phyloP scores from a whole-genome alignment of 352 stramenopile genomes.

The Blastocystis sp. region DNA sequence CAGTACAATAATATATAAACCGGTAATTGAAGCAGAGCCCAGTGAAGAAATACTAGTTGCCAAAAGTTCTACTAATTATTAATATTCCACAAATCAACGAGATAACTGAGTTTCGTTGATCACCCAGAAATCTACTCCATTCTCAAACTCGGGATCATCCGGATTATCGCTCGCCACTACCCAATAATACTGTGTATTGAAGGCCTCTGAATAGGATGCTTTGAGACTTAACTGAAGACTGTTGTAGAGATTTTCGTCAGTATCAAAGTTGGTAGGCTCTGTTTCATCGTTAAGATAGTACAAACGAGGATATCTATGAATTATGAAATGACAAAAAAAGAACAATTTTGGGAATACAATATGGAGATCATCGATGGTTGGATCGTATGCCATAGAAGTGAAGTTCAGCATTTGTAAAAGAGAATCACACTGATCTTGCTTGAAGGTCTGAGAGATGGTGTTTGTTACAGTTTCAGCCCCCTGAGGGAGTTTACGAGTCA shows the following conservation, averaged over 20 bases:
- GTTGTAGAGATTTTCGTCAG: constrained; percentile 4
- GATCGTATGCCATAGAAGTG: background rate
- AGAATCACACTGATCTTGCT: background rate
- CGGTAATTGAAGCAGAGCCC: constrained; percentile 46
- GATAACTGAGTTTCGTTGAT: constrained; percentile 53
- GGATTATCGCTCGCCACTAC: constrained; percentile 18
- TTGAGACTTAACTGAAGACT: constrained; percentile 15
- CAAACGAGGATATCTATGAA: constrained; percentile 13
- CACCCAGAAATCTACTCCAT: constrained; percentile 45
- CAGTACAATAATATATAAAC: constrained; percentile 62
- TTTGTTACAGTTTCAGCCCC: background rate
- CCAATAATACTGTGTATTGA: constrained; percentile 45
- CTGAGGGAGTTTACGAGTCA: constrained; percentile 24
- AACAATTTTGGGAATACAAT: constrained; percentile 35
- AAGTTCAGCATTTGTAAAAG: constrained; percentile 7
- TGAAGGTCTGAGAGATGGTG: background rate
- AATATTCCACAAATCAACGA: background rate
- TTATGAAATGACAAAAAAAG: background rate
- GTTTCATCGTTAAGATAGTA: constrained; percentile 22
- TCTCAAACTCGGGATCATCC: background rate
- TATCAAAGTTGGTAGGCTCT: constrained; percentile 9
- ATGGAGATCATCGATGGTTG: background rate
- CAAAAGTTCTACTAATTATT: constrained; percentile 26
- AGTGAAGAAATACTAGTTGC: constrained; percentile 28
- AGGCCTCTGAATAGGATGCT: background rate